Evolutionary conservation across 441 rosid species (phyloP), one percentile per base, ranked within the genome.

Genomic region (Jatropha podagrica): DNA sequence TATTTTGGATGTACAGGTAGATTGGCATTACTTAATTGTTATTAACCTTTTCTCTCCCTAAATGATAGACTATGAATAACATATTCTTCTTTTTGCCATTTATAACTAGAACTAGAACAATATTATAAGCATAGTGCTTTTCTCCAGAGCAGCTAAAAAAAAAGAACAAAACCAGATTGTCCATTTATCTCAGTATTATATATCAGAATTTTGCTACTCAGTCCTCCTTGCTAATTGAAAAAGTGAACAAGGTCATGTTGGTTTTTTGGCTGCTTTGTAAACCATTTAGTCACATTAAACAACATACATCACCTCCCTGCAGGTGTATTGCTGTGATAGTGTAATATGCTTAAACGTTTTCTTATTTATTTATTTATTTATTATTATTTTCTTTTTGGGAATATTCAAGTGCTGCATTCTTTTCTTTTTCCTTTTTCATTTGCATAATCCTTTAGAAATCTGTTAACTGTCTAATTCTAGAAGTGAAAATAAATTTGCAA

Each of bases 1-100:
- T 73, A 76, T 90, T 74, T 77, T 88, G 86, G 88, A 90, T 78
- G 78, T 86, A 69, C 82, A 85, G 94, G 94, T 88, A 79, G 65
- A 23, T 42, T 80, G 20, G n/a, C 26, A 37, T 41, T 62, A 37
- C 17, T 17, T 73, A 17, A 17, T 40, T 58, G 11, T 32, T 63
- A 40, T 42, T 74, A 60, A 11, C 2, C 15, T 61, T 38, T 15
- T 59, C 38, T 49, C 3, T 27, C 5, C 37, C 56, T 66, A 11
- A 64, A 73, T 14, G 41, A 65, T 12, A 41, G 51, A 4, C 23
- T 52, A 40, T 51, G 49, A 49, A 41, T 5, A 58, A 48, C 2
- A 49, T 55, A 18, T 65, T 55, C 27, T 55, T 64, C 41, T 38
- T 38, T 64, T 23, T 15, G 59, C 66, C 60, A 32, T 32, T 32